These are phyloP conservation scores for Candida koratica DNA, from an alignment of 805 yeast genomes.

Conservation along the genomic window DNA sequence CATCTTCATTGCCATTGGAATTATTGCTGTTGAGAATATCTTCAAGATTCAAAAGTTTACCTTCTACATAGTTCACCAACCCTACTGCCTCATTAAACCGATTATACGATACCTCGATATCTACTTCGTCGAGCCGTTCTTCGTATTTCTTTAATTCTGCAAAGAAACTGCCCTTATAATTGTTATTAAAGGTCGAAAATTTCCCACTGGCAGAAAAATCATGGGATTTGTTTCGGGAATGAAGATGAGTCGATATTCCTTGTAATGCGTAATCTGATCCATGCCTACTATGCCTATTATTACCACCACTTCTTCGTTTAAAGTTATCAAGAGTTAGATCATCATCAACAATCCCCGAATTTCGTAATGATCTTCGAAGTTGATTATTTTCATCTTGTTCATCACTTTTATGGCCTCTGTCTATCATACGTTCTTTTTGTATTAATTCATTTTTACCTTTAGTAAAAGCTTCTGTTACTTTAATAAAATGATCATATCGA, in stretches of 20 bases:
- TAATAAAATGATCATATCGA: conserved; percentile 51
- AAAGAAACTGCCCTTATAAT: conserved; percentile 31
- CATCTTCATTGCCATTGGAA: conserved; percentile 7
- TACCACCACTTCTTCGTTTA: conserved; percentile 22
- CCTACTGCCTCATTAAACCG: conserved; percentile 47
- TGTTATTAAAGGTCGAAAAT: conserved; percentile 14
- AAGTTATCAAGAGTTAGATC: conserved; percentile 12
- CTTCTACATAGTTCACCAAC: conserved; percentile 34
- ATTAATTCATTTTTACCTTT: conserved; percentile 55
- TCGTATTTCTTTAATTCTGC: conserved; percentile 52
- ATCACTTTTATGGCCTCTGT: conserved; percentile 16
- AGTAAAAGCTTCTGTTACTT: conserved; percentile 52
- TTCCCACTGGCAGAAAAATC: conserved; percentile 30
- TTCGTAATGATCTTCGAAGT: conserved; percentile 44
- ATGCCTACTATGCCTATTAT: conserved; percentile 20
- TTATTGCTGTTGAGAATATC: conserved; percentile 16
- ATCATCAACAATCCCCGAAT: conserved; percentile 41
- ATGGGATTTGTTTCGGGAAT: conserved; percentile 52
- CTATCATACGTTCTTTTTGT: conserved; percentile 28
- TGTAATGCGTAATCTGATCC: conserved; percentile 46
- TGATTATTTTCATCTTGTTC: conserved; percentile 36
- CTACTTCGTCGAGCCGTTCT: conserved; percentile 64
- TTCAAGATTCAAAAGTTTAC: conserved; percentile 28
- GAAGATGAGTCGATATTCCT: conserved; percentile 58
- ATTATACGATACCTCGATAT: conserved; percentile 60